Conservation (phyloP, 495 filamentous ascomycete species). For the Aspergillus avenaceus region DNA sequence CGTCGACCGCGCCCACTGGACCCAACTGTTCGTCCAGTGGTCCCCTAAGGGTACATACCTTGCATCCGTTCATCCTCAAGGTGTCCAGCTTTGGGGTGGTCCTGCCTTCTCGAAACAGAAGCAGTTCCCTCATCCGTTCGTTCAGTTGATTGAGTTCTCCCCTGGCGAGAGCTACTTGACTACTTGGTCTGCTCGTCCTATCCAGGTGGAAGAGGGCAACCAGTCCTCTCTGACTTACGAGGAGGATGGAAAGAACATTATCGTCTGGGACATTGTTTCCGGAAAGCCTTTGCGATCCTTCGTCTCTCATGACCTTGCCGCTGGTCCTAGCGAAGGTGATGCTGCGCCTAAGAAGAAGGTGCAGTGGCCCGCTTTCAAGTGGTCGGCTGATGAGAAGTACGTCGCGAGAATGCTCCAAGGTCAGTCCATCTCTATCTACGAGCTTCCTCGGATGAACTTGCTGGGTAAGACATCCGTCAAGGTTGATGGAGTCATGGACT, state of each 20-base stretch:
- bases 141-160: constrained; percentile 94
- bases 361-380: constrained; percentile 98
- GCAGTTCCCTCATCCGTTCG: constrained; percentile 89
- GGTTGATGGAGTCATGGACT: constrained; percentile 94
- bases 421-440: constrained; percentile 89
- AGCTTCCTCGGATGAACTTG: constrained; percentile 86
- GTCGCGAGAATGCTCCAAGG: constrained; percentile 87
- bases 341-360: constrained; percentile 86
- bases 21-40: constrained; percentile 96
- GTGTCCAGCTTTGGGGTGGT: constrained; percentile 96
- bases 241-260: constrained; percentile 98
- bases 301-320: constrained; percentile 71
- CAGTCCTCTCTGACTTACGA: constrained; percentile 71
- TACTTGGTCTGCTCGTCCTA: constrained; percentile 91
- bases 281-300: constrained; percentile 89
- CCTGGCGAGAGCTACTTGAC: constrained; percentile 89
- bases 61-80: constrained; percentile 89
- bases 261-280: constrained; percentile 95
- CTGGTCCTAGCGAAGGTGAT: constrained; percentile 52
- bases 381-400: constrained; percentile 96
- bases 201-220: constrained; percentile 84
- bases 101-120: constrained; percentile 82
- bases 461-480: constrained; percentile 87
- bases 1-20: constrained; percentile 91
- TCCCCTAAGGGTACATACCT: constrained; percentile 91